A percentile compares a stretch with the other conserved stretches of the same genome.
These are phyloP conservation scores for Fraxinus pennsylvanica DNA, from an alignment of 257 asterid genomes.

Conservation along the genomic window DNA sequence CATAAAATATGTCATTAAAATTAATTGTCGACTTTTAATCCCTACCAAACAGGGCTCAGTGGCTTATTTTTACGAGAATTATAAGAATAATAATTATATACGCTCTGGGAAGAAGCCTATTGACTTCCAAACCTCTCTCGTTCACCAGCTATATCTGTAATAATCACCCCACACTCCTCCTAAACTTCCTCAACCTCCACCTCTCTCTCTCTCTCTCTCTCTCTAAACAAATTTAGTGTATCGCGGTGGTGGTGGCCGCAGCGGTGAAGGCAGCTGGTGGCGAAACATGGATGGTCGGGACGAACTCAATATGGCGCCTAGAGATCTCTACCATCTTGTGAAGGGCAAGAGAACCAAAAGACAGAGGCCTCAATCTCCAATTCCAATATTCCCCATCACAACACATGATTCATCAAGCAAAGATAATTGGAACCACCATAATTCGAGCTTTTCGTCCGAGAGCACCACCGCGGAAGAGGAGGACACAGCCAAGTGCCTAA, in stretches of 20 bases:
- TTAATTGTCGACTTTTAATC: too few species aligned
- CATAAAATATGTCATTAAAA: too few species aligned
- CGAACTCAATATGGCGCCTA: slow-evolving; percentile 33
- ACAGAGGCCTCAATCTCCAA: slow-evolving; percentile 47
- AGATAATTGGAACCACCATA: slow-evolving; percentile 5
- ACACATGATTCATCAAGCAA: slow-evolving; percentile 17
- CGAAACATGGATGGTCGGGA: slow-evolving; percentile 34
- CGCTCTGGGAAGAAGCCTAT: slow-evolving; percentile 3
- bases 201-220: slow-evolving; percentile 31
- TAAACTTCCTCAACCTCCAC: slow-evolving; percentile 30
- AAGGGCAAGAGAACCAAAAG: slow-evolving; percentile 63
- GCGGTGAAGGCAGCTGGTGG: slow-evolving; percentile 13
- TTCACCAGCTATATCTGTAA: slow-evolving; percentile 31
- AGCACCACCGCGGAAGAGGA: slow-evolving; percentile 56
- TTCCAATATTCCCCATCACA: slow-evolving; percentile 35
- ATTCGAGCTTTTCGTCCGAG: slow-evolving; percentile 34
- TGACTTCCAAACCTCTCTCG: slow-evolving; percentile 48
- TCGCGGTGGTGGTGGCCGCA: slow-evolving; percentile 24
- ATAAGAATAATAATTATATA: neutral
- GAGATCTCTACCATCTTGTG: slow-evolving; percentile 37
- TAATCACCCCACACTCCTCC: slow-evolving; percentile 37
- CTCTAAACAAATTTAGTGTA: slow-evolving; percentile 24
- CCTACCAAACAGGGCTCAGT: too few species aligned
- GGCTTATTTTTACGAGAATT: neutral
- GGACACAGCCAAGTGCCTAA: slow-evolving; percentile 59